Conservation (phyloP, 2,329 filamentous ascomycete genomes). For the Eutypa lata region DNA sequence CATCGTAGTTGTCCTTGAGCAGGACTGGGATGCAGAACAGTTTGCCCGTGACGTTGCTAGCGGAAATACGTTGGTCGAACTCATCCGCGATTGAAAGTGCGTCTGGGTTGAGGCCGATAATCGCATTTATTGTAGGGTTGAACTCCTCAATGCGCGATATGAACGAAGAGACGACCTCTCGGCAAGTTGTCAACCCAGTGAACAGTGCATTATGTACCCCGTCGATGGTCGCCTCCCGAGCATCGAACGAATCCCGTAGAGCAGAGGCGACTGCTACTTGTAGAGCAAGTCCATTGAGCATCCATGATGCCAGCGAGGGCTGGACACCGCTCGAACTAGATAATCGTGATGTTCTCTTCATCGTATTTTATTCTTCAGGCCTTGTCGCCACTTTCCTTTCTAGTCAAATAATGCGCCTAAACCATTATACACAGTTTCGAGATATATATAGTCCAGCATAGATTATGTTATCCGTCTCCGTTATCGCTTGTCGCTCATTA, state of each 20-base stretch:
- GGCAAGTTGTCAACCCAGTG: conserved; percentile 50
- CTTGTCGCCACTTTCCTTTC: background rate
- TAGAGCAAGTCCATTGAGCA: background rate
- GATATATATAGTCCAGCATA: background rate
- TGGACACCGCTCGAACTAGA: background rate
- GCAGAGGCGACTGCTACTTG: background rate
- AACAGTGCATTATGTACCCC: conserved; percentile 54
- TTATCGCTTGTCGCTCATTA: background rate
- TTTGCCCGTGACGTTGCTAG: conserved; percentile 45
- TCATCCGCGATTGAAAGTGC: conserved; percentile 42
- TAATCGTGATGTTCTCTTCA: background rate
- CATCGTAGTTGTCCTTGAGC: conserved; percentile 64
- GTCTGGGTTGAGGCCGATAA: conserved; percentile 49
- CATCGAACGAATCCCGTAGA: conserved; percentile 38
- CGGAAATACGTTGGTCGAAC: conserved; percentile 43
- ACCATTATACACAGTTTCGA: too few species aligned
- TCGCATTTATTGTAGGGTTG: conserved; percentile 55
- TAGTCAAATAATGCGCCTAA: background rate
- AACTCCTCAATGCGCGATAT: conserved; percentile 54
- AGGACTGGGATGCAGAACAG: conserved; percentile 61
- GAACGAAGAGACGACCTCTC: conserved; percentile 51
- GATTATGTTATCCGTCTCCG: background rate
- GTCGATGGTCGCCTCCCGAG: conserved; percentile 56
- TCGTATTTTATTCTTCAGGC: background rate
- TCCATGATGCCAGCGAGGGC: background rate